Evolutionary conservation across 2,329 filamentous ascomycete species (phyloP), one percentile per base, ranked within the genome.

Genomic region (Verticillium zaregamsianum): DNA sequence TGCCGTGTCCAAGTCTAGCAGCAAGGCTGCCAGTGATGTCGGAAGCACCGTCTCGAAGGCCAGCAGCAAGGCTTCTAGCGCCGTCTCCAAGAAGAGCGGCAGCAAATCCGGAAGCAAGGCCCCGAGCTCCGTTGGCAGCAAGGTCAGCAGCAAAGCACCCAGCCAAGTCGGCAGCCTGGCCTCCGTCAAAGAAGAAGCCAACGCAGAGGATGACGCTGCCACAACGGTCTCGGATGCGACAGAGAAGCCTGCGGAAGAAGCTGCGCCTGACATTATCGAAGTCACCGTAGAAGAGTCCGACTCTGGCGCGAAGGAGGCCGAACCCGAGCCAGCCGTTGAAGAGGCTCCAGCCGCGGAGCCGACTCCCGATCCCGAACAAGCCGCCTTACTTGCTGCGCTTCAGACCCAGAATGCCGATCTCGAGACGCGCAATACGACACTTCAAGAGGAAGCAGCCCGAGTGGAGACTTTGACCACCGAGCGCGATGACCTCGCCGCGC

Each of bases 371-470:
- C 57, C 58, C 17, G 58, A 52, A 23, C 58, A 59, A 25, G 58
- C 58, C 25, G 58, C 40, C 11, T 25, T 54, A 12, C 58, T 59
- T 17, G 58, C 58, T 2, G 23, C 28, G 11, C 58, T 59, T 2
- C 58, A 59, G 23, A 59, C 58, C 9, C 63, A 62, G n/a, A 62
- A 63, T 45, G 58, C 61, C 25, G 64, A 66, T 17, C 64, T 66
- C 12, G 59, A 63, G 37, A 58, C 59, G 17, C 64, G 63, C 25
- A 66, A 66, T 61, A 59, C 63, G 4, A 57, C 61, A 55, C 63
- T 66, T 14, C 59, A 66, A 17, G 58, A 55, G 12, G 59, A 65
- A 31, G 62, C 61, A 2, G 54, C 59, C 15, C 57, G 45, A 31
- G 58, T 66, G 14, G 59, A 58, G 31, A 57, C 61, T n/a, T 61